Conservation (phyloP, 495 filamentous ascomycete species). For the Penicillium simplicissimum region DNA sequence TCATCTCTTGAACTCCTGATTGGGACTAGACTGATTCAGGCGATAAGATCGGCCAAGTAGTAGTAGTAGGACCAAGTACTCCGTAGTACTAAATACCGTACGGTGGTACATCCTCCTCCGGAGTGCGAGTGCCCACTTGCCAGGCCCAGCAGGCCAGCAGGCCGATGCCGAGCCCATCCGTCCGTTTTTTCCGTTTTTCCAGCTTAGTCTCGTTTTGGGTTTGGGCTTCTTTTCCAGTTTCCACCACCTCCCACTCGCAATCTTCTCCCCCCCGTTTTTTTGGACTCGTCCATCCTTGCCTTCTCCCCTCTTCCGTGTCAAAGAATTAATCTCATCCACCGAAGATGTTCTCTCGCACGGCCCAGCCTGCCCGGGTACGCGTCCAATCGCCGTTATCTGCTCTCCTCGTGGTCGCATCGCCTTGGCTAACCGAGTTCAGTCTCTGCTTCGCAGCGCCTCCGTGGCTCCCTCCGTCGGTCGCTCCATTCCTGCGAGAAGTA, state of each 20-base stretch:
- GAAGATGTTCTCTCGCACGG: constrained; percentile 33
- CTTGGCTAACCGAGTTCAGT: constrained; percentile 33
- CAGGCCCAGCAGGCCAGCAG: no score
- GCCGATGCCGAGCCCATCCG: constrained; percentile 43
- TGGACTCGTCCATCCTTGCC: not conserved
- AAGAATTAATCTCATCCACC: constrained; percentile 1
- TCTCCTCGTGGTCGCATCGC: constrained; percentile 8
- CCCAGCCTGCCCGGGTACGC: constrained; percentile 33
- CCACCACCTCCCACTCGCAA: not conserved
- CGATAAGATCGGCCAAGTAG: constrained; percentile 32
- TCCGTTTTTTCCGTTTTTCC: constrained; percentile 40
- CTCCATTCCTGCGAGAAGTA: constrained; percentile 47
- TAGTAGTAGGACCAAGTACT: not conserved
- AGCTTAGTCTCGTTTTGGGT: constrained; percentile 16
- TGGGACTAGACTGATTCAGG: not conserved
- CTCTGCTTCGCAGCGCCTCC: constrained; percentile 44
- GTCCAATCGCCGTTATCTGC: constrained; percentile 8
- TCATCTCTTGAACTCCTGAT: not conserved
- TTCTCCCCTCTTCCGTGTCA: constrained; percentile 1
- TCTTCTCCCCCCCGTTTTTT: constrained; percentile 4
- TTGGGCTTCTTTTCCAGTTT: constrained; percentile 20
- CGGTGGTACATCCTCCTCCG: no score
- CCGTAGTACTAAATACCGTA: no score
- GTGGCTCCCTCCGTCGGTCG: constrained; percentile 37
- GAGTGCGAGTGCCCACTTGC: no score